Evolutionary conservation across 78 protist species (phyloP).

Genomic region (Corallochytrium limacisporum): DNA sequence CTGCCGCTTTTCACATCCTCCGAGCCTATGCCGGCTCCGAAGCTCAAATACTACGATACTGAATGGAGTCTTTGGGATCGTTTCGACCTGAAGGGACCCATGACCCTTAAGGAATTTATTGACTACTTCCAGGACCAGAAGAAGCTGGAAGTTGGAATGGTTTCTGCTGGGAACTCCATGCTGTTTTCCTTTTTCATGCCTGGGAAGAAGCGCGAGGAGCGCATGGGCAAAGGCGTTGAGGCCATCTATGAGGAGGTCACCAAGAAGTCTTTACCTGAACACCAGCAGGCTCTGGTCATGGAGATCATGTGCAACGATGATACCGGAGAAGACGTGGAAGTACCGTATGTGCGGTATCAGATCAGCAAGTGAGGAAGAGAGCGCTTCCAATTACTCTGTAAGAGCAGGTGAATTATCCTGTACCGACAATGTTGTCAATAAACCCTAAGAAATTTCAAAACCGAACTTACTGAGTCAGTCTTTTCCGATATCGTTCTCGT

Average conservation of each 20-base stretch:
- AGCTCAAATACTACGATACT: constrained; percentile 35
- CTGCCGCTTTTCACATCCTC: constrained; percentile 77
- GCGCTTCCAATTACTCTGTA: too few relatives aligned
- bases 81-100: constrained; percentile 50
- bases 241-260: constrained; percentile 2
- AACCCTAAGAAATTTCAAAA: too few relatives aligned
- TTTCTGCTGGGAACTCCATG: constrained; percentile 51
- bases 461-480: too few relatives aligned
- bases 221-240: background rate
- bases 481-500: too few relatives aligned
- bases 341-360: constrained; percentile 26
- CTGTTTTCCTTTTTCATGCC: constrained; percentile 29
- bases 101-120: constrained; percentile 44
- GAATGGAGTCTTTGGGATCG: constrained; percentile 73
- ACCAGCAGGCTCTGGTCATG: background rate
- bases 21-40: constrained; percentile 82
- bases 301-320: constrained; percentile 18
- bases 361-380: background rate
- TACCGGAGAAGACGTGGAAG: constrained; percentile 20
- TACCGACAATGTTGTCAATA: too few relatives aligned
- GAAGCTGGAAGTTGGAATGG: constrained; percentile 43
- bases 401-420: too few relatives aligned
- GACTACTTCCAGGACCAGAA: constrained; percentile 28
- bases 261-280: constrained; percentile 12
- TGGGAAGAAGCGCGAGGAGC: constrained; percentile 1